Conservation (phyloP, 352 stramenopile species). For the Phytophthora megakarya region DNA sequence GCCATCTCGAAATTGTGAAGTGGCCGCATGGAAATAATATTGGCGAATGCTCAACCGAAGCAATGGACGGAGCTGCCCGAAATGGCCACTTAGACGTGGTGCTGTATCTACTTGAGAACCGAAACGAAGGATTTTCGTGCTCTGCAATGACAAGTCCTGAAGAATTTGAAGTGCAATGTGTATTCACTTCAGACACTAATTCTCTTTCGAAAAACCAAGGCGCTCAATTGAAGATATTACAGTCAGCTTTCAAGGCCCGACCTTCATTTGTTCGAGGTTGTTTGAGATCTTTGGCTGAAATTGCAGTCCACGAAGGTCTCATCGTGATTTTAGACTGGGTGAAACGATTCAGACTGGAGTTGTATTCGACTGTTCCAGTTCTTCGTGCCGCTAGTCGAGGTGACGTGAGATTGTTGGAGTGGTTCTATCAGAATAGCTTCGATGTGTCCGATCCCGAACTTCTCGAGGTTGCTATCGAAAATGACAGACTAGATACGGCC, state of each 20-base stretch:
- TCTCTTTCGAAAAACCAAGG: background rate
- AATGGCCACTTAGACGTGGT: background rate
- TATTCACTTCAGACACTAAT: background rate
- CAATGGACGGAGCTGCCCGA: background rate
- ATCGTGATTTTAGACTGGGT: slow-evolving; percentile 9
- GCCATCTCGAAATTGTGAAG: background rate
- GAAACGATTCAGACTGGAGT: background rate
- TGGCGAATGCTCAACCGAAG: background rate
- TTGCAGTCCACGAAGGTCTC: background rate
- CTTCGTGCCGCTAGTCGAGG: background rate
- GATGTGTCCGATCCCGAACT: slow-evolving; percentile 1
- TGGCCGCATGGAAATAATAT: background rate
- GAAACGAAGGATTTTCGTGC: background rate
- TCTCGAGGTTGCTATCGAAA: background rate
- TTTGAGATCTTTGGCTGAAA: background rate
- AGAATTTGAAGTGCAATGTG: background rate
- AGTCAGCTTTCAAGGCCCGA: background rate
- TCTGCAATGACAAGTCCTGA: background rate
- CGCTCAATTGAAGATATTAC: background rate
- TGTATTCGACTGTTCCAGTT: background rate
- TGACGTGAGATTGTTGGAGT: slow-evolving; percentile 6
- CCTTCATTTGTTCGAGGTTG: background rate
- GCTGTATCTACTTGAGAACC: background rate
- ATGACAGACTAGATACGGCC: background rate
- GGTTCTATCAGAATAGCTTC: background rate